These are phyloP conservation scores for Camellia lanceoleosa DNA, from an alignment of 148 eudicot species.

Conservation along the genomic window DNA sequence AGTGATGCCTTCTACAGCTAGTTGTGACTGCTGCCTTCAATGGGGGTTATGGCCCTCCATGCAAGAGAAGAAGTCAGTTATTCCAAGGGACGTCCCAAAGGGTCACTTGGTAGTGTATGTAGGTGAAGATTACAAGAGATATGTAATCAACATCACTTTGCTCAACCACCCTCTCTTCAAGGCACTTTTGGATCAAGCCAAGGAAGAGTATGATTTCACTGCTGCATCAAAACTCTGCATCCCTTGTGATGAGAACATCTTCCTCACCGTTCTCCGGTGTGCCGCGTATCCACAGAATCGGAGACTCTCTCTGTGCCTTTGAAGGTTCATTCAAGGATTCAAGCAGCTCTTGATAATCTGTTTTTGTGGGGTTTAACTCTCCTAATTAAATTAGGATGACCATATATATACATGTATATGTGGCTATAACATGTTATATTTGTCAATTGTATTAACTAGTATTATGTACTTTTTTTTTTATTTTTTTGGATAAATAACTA, in stretches of 20 bases:
- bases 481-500: no score
- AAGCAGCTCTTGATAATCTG: conserved; percentile 5
- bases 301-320: conserved; percentile 33
- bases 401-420: background rate
- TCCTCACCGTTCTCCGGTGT: conserved; percentile 65
- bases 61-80: conserved; percentile 23
- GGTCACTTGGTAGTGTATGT: conserved; percentile 91
- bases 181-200: conserved; percentile 78
- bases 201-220: conserved; percentile 55
- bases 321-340: conserved; percentile 8
- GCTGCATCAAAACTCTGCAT: conserved; percentile 67
- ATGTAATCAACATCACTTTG: conserved; percentile 61
- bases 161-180: conserved; percentile 70
- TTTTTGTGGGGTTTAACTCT: background rate
- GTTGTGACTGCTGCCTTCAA: conserved; percentile 25
- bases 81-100: conserved; percentile 86
- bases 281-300: conserved; percentile 37
- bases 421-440: background rate
- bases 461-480: background rate
- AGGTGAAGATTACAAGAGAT: conserved; percentile 63
- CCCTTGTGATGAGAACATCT: conserved; percentile 71
- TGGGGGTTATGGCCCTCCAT: conserved; percentile 38
- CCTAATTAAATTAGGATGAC: background rate
- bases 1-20: conserved; percentile 26
- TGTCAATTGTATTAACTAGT: conserved; percentile 13